Base-by-base conservation (phyloP, 2,329 filamentous ascomycete species). In the Xylariaceae sp. region DNA sequence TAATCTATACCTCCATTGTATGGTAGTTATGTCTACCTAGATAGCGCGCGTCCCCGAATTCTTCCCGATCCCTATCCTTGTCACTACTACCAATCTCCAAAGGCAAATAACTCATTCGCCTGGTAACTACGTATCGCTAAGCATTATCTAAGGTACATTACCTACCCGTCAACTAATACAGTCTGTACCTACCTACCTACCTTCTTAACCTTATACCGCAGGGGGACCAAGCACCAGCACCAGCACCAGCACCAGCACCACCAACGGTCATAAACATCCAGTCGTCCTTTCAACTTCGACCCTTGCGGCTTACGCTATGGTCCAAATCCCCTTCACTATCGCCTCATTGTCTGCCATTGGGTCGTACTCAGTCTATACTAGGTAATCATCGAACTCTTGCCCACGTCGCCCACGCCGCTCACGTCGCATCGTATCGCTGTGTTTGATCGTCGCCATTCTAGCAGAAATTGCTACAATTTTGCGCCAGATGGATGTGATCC, bases 401-500 rank as follows among this genome's bases (percentile, higher is more conserved):
- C 27, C 42, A 8, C 41, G 19, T 44, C 42, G 19, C 19, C 19
- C 19, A 19, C 19, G 19, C 19, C 19, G 19, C 19, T 19, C 32
- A 37, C 35, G 29, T 32, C 43, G 30, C 43, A 32, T 31, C 29
- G 29, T 12, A n/a, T 7, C 19, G 12, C 29, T 3, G 31, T 54
- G 44, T 37, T 47, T 42, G 47, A 51, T 39, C 49, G 37, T 30
- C 41, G 39, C 54, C 51, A 45, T 49, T 49, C 39, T 47, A 53
- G 54, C 40, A 42, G 53, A 46, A 30, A 12, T 41, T 19, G 34
- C 40, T 39, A 35, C 39, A 58, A 29, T 49, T 54, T 60, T 56
- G 64, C 63, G 64, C 63, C 66, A 65, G 63, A 67, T 68, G 66
- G 66, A 62, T 56, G 62, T 62, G 63, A 63, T 58, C 61, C 61